phyloP scores from a whole-genome alignment of 768 basidiomycete species.

The Phylloporus arenicola region DNA sequence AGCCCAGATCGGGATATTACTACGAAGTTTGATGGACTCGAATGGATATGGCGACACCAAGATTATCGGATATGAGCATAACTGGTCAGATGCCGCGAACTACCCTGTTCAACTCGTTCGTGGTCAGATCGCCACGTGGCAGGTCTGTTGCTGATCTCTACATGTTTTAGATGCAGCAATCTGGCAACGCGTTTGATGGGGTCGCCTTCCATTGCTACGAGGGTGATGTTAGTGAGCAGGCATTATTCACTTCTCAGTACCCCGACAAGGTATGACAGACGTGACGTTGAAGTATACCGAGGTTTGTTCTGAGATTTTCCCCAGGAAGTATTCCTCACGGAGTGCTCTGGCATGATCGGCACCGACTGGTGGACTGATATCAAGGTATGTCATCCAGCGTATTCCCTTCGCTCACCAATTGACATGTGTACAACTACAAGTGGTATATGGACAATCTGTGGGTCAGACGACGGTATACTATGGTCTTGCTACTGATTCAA shows the following conservation, averaged over 20 bases:
- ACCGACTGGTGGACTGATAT: conserved; percentile 79
- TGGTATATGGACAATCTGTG: conserved; percentile 70
- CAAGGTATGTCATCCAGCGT: conserved; percentile 41
- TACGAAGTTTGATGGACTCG: conserved; percentile 56
- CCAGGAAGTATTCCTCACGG: conserved; percentile 43
- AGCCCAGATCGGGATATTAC: conserved; percentile 50
- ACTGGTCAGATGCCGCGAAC: conserved; percentile 61
- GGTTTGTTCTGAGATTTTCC: neutral
- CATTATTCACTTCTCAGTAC: conserved; percentile 48
- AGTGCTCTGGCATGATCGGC: conserved; percentile 62
- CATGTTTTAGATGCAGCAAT: conserved; percentile 47
- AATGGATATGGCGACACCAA: conserved; percentile 56
- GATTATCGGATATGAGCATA: conserved; percentile 68
- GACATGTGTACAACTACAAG: conserved; percentile 31
- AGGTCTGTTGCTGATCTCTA: neutral
- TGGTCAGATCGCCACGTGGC: neutral
- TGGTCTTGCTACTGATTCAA: conserved; percentile 22
- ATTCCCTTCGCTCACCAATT: neutral
- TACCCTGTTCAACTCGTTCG: conserved; percentile 57
- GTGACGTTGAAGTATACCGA: neutral
- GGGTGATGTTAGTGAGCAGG: conserved; percentile 50
- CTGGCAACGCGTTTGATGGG: conserved; percentile 51
- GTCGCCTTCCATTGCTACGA: conserved; percentile 71
- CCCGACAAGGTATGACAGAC: conserved; percentile 45
- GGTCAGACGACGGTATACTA: conserved; percentile 11